Conservation (phyloP, 2,329 filamentous ascomycete genomes). For the Curvularia lunata region DNA sequence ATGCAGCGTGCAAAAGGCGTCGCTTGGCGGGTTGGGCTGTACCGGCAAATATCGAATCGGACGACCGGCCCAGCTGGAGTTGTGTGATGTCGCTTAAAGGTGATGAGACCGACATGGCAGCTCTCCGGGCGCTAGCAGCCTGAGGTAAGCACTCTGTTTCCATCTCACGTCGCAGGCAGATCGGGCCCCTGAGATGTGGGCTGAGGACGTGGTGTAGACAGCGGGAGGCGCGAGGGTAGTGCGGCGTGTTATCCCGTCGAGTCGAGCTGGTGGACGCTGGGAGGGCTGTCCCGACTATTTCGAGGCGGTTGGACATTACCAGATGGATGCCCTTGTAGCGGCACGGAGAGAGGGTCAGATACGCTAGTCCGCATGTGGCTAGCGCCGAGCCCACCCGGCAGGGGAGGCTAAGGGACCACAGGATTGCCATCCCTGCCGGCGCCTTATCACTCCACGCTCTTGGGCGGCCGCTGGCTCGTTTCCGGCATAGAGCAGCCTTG, state of each 20-base stretch:
- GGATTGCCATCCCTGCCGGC: conserved; percentile 9
- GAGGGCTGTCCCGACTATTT: neutral
- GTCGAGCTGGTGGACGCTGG: neutral
- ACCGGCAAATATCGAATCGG: conserved; percentile 1
- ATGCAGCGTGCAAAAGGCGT: neutral
- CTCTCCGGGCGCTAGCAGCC: conserved; percentile 2
- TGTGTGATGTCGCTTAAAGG: neutral
- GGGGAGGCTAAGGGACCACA: neutral
- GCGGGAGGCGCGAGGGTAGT: neutral
- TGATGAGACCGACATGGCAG: neutral
- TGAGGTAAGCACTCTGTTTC: conserved; percentile 4
- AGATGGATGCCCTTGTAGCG: no score
- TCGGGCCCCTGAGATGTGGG: neutral
- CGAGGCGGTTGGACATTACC: neutral
- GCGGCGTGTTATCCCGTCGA: neutral
- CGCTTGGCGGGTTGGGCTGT: neutral
- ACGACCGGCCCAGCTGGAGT: neutral
- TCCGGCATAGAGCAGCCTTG: conserved; percentile 8
- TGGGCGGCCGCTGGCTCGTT: conserved; percentile 12
- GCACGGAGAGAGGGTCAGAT: no score
- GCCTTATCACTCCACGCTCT: conserved; percentile 20
- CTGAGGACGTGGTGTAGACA: neutral
- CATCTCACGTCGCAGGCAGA: neutral
- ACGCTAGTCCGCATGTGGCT: no score
- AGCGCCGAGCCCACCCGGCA: neutral